These are phyloP conservation scores for Oryza officinalis DNA, from an alignment of 176 grass and related monocot genomes.

Conservation along the genomic window DNA sequence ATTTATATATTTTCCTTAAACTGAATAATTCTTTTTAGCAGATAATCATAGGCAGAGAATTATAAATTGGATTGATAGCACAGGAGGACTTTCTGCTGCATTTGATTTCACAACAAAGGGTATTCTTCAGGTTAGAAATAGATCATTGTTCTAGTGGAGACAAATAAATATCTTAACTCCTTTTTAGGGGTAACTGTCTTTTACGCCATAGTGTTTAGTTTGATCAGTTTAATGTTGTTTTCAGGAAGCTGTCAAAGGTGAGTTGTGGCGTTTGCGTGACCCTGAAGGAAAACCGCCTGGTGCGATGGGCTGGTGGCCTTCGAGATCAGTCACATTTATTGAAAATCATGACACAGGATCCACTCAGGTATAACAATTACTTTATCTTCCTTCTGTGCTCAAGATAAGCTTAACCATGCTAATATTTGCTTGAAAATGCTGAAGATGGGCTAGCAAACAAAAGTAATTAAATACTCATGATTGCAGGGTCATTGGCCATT, in stretches of 20 bases:
- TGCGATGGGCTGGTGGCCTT: constrained; percentile 93
- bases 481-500: constrained; percentile 99
- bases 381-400: constrained; percentile 3
- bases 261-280: constrained; percentile 85
- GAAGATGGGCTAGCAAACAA: not conserved
- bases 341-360: constrained; percentile 99
- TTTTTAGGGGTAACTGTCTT: not conserved
- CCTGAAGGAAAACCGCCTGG: constrained; percentile 78
- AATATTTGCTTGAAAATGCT: constrained; percentile 21
- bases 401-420: not conserved
- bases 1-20: not conserved
- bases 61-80: constrained; percentile 83
- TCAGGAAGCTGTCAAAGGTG: constrained; percentile 92
- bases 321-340: constrained; percentile 92
- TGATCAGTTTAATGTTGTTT: constrained; percentile 17
- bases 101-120: constrained; percentile 99
- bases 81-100: constrained; percentile 71
- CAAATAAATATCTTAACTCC: not conserved
- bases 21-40: constrained; percentile 18
- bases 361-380: constrained; percentile 67
- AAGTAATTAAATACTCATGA: constrained; percentile 16
- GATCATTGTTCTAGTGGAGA: not conserved
- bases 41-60: constrained; percentile 84
- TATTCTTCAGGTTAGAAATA: constrained; percentile 79
- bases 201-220: not conserved